These are phyloP conservation scores for Aspergillus pseudotamarii DNA, from an alignment of 2,329 filamentous ascomycete genomes.

Conservation along the genomic window DNA sequence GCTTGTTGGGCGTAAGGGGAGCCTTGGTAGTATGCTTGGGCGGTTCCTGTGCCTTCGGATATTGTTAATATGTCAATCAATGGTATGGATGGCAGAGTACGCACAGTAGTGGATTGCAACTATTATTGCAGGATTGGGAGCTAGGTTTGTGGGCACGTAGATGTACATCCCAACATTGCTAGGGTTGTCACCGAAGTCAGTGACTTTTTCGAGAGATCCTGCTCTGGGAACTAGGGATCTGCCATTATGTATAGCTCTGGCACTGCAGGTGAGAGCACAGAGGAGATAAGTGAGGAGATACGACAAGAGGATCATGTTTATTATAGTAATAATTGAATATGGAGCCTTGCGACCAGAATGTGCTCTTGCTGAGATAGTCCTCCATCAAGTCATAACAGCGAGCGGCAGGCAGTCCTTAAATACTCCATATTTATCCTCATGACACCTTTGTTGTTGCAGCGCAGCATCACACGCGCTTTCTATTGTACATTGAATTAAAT, in stretches of 20 bases:
- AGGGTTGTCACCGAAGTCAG: constrained; percentile 50
- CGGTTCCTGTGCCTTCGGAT: constrained; percentile 19
- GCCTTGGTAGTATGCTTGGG: constrained; percentile 49
- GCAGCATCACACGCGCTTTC: not conserved
- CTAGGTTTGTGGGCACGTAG: constrained; percentile 50
- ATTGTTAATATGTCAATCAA: not conserved
- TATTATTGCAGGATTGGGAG: constrained; percentile 53
- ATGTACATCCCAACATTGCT: constrained; percentile 58
- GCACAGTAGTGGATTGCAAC: constrained; percentile 62
- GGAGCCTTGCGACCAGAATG: not conserved
- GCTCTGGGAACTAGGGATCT: constrained; percentile 12
- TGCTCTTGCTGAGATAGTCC: not conserved
- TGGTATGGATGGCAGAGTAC: not conserved
- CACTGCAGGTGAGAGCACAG: constrained; percentile 12
- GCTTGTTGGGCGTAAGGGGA: constrained; percentile 59
- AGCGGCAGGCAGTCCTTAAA: not conserved
- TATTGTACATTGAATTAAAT: not conserved
- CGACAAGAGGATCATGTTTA: not conserved
- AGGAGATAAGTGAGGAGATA: constrained; percentile 12
- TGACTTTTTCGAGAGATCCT: constrained; percentile 35
- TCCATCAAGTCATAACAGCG: not conserved
- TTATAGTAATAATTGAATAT: no score
- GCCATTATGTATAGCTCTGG: constrained; percentile 1
- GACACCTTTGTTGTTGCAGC: not conserved
- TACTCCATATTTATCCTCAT: not conserved